A percentile compares a stretch with the other conserved stretches of the same genome.
Evolutionary conservation across 2,329 filamentous ascomycete genomes (phyloP).

Genomic region (Xylaria multiplex): DNA sequence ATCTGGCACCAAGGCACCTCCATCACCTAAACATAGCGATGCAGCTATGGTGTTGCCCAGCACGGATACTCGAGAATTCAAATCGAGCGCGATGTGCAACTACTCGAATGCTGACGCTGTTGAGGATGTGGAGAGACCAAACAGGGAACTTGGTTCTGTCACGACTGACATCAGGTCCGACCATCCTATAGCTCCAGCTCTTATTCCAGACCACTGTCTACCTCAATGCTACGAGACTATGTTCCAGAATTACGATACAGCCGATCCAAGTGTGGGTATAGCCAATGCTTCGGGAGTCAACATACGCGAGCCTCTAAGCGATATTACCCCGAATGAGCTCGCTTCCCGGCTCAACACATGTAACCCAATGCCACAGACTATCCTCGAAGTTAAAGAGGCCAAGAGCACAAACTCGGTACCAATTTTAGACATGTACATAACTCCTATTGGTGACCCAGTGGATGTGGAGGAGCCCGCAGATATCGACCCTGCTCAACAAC

Average conservation of each 20-base stretch:
- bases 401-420: slow-evolving; percentile 2
- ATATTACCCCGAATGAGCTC: slow-evolving; percentile 17
- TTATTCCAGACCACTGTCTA: neutral
- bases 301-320: neutral
- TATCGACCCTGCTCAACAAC: neutral
- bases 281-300: neutral
- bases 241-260: neutral
- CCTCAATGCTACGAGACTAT: neutral
- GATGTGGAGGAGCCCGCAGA: slow-evolving; percentile 31
- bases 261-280: neutral
- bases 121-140: neutral
- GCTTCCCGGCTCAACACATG: slow-evolving; percentile 7
- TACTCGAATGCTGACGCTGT: neutral
- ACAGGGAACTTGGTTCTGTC: neutral
- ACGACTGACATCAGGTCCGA: neutral
- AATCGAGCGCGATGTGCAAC: neutral
- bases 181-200: neutral
- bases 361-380: slow-evolving; percentile 14
- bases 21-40: slow-evolving; percentile 32
- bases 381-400: slow-evolving; percentile 25
- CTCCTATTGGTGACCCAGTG: slow-evolving; percentile 41
- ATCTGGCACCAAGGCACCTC: slow-evolving; percentile 23
- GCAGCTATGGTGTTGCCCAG: neutral
- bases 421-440: slow-evolving; percentile 40
- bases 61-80: slow-evolving; percentile 1